Base-by-base conservation (phyloP, 108 stramenopile species). In the Cyclotella baltica region DNA sequence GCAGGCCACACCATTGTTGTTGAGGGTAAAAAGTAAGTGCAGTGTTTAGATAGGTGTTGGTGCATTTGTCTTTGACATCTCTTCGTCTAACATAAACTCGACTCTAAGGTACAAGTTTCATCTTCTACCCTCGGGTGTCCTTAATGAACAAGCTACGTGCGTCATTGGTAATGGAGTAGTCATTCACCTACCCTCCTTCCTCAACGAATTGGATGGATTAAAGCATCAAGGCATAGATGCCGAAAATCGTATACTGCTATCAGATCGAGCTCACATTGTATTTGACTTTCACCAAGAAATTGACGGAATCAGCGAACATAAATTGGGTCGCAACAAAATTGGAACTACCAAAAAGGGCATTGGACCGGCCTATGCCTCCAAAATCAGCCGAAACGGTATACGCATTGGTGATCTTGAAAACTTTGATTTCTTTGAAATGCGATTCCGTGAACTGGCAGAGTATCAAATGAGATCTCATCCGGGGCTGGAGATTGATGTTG, bases 61-160 rank as follows among this genome's bases (percentile, higher is more conserved):
- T n/a, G n/a, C n/a, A n/a, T n/a, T n/a, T n/a, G n/a, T n/a, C n/a
- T n/a, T n/a, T n/a, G n/a, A n/a, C n/a, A n/a, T n/a, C n/a, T n/a
- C n/a, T n/a, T n/a, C n/a, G n/a, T n/a, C n/a, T n/a, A n/a, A n/a
- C n/a, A n/a, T n/a, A n/a, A n/a, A n/a, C n/a, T n/a, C n/a, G n/a
- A n/a, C n/a, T n/a, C n/a, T n/a, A n/a, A n/a, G n/a, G n/a, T 99
- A 98, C 93, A 98, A 98, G 80, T 99, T 99, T 81, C 99, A 99
- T 86, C 93, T 99, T 50, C 75, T 99, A 23, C 99, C 99, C 52
- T 96, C 93, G 23, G 99, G 98, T 48, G 95, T 99, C 57, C 84
- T 99, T 47, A 96, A 98, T 81, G 87, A 89, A 51, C 81, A 86
- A 27, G 96, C 95, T 1, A 83, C 68, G 11, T 96, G 97, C 81